Base-by-base conservation (phyloP, 2,329 filamentous ascomycete genomes). In the Verticillium zaregamsianum region DNA sequence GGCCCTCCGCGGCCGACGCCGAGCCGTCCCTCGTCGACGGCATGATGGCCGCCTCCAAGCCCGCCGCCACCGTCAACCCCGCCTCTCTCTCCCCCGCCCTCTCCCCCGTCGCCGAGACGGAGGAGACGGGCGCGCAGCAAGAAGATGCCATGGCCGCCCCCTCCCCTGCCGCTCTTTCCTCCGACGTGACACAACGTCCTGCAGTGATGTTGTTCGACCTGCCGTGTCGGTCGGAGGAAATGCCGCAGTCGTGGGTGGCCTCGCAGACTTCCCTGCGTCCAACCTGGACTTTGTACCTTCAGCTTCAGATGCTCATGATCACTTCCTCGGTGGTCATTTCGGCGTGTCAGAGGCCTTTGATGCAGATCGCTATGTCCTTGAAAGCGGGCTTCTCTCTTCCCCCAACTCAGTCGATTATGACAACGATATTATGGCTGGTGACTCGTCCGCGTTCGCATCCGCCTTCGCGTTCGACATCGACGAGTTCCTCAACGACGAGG, bases 201-300 rank as follows among this genome's bases (percentile, higher is more conserved):
- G 95, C 95, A 85, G 95, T 86, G 93, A 90, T 97, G 94, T 97
- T 98, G 95, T 98, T 90, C 77, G 95, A 97, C 95, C 95, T 96
- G 95, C 95, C 90, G 95, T 99, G 95, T 98, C 95, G 87, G 89
- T 94, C 91, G 90, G 86, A 81, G 83, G 85, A 84, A 79, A 81
- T 79, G 76, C 77, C 79, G 71, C 76, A 74, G 74, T 75, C 76
- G 70, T 80, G 77, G 73, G 72, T 67, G 73, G 73, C 71, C 69
- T 79, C 76, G 67, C 79, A 71, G 73, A 78, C 75, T 70, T 74
- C 72, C 73, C 72, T 72, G 67, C 71, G 71, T 63, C 74, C 73
- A 65, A 69, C 71, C 68, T 78, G 77, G 71, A 74, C 73, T 64
- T 80, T 79, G 71, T 73, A 72, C 72, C 81, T 83, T 69, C 82